Conservation (phyloP, 2,329 filamentous ascomycete genomes). For the Aspergillus alliaceus region DNA sequence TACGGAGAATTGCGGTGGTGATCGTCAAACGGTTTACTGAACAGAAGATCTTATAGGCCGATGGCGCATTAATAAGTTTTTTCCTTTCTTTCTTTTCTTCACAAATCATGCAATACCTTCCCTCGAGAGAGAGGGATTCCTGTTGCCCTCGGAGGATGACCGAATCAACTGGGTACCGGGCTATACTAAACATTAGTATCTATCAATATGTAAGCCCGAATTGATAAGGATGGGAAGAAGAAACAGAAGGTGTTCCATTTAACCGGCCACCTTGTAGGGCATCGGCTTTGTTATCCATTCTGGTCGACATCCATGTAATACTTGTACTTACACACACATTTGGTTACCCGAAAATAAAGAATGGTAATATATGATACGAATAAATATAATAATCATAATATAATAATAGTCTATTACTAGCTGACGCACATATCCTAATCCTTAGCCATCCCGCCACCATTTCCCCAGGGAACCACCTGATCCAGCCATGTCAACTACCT, state of each 20-base stretch:
- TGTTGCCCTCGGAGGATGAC: not conserved
- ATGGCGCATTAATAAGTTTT: too few relatives aligned
- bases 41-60: not conserved
- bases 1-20: not conserved
- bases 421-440: not conserved
- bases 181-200: not conserved
- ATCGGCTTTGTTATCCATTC: not conserved
- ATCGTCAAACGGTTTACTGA: not conserved
- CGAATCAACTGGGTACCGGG: not conserved
- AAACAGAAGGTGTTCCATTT: not conserved
- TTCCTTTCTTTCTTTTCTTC: not conserved
- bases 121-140: not conserved
- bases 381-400: not conserved
- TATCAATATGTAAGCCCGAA: not conserved
- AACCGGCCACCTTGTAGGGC: not conserved
- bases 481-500: conserved; percentile 44
- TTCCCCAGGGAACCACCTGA: conserved; percentile 39
- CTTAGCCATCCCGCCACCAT: conserved; percentile 42
- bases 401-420: not conserved
- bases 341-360: too few relatives aligned
- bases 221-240: not conserved
- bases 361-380: too few relatives aligned
- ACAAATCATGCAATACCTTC: not conserved
- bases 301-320: too few relatives aligned
- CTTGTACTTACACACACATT: too few relatives aligned